Conservation (phyloP, 2,329 filamentous ascomycete genomes). For the Epichloe coenophiala region DNA sequence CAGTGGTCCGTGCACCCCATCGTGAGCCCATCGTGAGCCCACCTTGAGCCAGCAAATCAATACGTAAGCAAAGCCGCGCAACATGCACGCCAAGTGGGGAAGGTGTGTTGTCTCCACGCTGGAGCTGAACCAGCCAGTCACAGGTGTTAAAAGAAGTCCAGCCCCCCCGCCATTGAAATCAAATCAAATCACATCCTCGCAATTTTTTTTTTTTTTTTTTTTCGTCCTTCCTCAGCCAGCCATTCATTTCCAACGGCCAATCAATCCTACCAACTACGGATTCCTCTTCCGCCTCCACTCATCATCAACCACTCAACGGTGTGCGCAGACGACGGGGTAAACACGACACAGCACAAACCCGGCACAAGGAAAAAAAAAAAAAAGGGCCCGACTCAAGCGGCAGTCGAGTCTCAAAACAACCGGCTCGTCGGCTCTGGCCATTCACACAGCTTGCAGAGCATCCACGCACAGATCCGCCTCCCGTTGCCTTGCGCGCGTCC, state of each 20-base stretch:
- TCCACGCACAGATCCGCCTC: conserved; percentile 9
- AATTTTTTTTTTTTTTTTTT: conserved; percentile 31
- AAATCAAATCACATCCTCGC: conserved; percentile 37
- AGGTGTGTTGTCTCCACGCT: conserved; percentile 18
- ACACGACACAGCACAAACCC: conserved; percentile 2
- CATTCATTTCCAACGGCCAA: conserved; percentile 31
- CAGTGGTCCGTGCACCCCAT: conserved; percentile 10
- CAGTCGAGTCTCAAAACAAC: neutral
- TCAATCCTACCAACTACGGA: conserved; percentile 22
- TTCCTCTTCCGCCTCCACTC: conserved; percentile 19
- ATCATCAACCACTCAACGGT: conserved; percentile 17
- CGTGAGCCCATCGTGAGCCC: too few relatives aligned
- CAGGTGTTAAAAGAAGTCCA: conserved; percentile 27
- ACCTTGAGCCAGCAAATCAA: conserved; percentile 16
- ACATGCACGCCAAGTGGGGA: conserved; percentile 10
- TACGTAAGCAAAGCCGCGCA: conserved; percentile 8
- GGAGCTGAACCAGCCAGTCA: conserved; percentile 38
- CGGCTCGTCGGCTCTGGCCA: conserved; percentile 9
- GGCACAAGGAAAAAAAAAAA: conserved; percentile 8
- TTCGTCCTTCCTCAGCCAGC: conserved; percentile 21
- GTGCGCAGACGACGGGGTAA: conserved; percentile 8
- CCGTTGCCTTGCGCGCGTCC: conserved; percentile 5
- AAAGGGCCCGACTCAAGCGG: conserved; percentile 3
- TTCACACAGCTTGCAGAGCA: conserved; percentile 10
- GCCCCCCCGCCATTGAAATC: conserved; percentile 22